Percentiles rank a stretch among this genome's conserved stretches.
Evolutionary conservation across 352 stramenopile genomes (phyloP).

Genomic region (Phytophthora pisi): DNA sequence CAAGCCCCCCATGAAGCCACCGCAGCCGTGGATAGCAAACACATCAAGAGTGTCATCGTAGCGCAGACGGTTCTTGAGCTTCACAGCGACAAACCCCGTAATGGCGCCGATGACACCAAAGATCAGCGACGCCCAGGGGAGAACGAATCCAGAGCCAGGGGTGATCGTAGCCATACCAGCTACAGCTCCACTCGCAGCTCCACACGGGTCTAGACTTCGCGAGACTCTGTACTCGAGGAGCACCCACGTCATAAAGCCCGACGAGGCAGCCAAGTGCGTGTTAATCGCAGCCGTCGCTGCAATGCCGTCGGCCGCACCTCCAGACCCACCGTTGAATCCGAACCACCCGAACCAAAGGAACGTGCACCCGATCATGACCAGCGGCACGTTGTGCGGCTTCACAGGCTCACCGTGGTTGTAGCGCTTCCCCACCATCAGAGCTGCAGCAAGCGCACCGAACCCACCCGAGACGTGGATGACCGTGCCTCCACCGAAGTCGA

Average conservation of each 20-base stretch:
- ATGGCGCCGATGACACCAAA: conserved; percentile 7
- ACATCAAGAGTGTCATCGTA: conserved; percentile 80
- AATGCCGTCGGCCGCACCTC: conserved; percentile 54
- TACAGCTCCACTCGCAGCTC: conserved; percentile 59
- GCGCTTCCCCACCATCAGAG: conserved; percentile 64
- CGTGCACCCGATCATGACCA: conserved; percentile 74
- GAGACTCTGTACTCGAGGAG: conserved; percentile 51
- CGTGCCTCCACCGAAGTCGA: conserved; percentile 82
- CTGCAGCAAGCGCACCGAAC: conserved; percentile 66
- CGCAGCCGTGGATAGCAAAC: conserved; percentile 74
- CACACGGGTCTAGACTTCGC: conserved; percentile 61
- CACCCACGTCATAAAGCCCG: conserved; percentile 71
- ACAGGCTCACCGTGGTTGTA: conserved; percentile 72
- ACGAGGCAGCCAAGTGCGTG: conserved; percentile 61
- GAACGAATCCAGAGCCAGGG: conserved; percentile 64
- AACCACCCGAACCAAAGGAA: conserved; percentile 85
- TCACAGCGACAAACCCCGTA: conserved; percentile 52
- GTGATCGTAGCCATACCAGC: conserved; percentile 72
- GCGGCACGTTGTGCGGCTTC: conserved; percentile 78
- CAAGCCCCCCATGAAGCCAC: conserved; percentile 58
- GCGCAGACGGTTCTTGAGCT: conserved; percentile 59
- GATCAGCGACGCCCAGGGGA: conserved; percentile 54
- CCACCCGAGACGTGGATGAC: conserved; percentile 82
- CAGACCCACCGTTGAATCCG: conserved; percentile 78
- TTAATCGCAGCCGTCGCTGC: conserved; percentile 68